Evolutionary conservation across 1,284 basidiomycete genomes (phyloP).

Genomic region (Sutorius eximius): DNA sequence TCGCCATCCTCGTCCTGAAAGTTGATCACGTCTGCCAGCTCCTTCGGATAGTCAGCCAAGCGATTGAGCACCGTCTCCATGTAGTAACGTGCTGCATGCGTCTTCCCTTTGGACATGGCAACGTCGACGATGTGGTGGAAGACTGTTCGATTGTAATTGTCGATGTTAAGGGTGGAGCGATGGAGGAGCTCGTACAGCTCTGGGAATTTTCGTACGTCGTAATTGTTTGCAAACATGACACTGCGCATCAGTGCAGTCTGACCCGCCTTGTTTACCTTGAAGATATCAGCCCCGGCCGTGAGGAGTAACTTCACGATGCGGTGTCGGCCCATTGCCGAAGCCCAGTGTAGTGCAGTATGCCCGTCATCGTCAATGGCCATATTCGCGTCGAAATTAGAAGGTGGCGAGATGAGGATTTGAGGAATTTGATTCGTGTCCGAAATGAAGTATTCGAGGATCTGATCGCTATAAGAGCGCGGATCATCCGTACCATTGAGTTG

Average conservation of each 20-base stretch:
- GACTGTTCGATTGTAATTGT: slow-evolving; percentile 96
- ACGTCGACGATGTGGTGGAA: slow-evolving; percentile 99
- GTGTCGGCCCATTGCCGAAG: slow-evolving; percentile 97
- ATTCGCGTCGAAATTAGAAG: slow-evolving; percentile 92
- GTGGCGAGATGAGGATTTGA: slow-evolving; percentile 84
- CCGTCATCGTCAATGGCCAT: slow-evolving; percentile 98
- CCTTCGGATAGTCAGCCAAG: slow-evolving; percentile 93
- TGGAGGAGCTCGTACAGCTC: slow-evolving; percentile 97
- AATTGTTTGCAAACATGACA: slow-evolving; percentile 99
- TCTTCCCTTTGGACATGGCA: slow-evolving; percentile 97
- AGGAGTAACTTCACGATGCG: slow-evolving; percentile 95
- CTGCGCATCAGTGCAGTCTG: slow-evolving; percentile 98
- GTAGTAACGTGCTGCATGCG: slow-evolving; percentile 97
- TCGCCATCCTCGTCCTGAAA: slow-evolving; percentile 99
- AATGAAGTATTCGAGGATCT: slow-evolving; percentile 98
- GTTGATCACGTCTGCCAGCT: slow-evolving; percentile 97
- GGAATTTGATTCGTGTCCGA: slow-evolving; percentile 96
- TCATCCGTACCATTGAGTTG: slow-evolving; percentile 45
- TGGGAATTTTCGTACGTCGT: slow-evolving; percentile 98
- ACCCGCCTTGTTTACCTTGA: slow-evolving; percentile 94
- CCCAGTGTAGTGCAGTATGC: slow-evolving; percentile 98
- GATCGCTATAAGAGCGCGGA: slow-evolving; percentile 80
- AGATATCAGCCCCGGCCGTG: slow-evolving; percentile 94
- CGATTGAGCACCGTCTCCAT: slow-evolving; percentile 95
- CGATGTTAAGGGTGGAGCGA: slow-evolving; percentile 97